Evolutionary conservation across 2,329 filamentous ascomycete genomes (phyloP).

Genomic region (Penicillium concentricum): DNA sequence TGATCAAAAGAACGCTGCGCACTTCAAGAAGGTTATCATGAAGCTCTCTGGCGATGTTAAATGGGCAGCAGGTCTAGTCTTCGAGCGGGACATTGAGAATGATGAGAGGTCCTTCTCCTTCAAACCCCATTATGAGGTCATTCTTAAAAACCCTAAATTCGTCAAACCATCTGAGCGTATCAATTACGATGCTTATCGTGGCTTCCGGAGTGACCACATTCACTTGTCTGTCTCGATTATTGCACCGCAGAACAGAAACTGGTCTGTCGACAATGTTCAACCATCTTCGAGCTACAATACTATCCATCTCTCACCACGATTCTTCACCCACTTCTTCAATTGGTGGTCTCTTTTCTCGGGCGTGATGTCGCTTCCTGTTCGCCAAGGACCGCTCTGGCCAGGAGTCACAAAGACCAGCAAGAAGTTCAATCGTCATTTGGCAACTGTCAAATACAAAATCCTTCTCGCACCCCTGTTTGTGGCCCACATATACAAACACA

Average conservation of each 20-base stretch:
- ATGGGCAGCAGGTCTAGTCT: constrained; percentile 87
- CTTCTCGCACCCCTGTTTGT: constrained; percentile 89
- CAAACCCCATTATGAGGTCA: constrained; percentile 85
- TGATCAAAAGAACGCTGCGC: constrained; percentile 67
- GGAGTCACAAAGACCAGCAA: constrained; percentile 95
- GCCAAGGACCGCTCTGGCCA: constrained; percentile 88
- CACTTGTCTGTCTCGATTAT: constrained; percentile 90
- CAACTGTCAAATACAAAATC: constrained; percentile 98
- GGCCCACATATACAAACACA: constrained; percentile 98
- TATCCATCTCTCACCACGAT: constrained; percentile 87
- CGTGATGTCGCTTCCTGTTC: constrained; percentile 88
- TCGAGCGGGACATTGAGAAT: constrained; percentile 76
- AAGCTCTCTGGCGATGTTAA: constrained; percentile 95
- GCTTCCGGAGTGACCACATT: constrained; percentile 96
- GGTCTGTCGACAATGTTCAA: constrained; percentile 72
- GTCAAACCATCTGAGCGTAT: constrained; percentile 59
- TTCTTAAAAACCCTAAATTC: constrained; percentile 76
- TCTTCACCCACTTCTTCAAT: constrained; percentile 97
- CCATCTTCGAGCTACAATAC: constrained; percentile 92
- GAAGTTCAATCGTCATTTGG: constrained; percentile 93
- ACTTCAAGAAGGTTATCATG: constrained; percentile 98
- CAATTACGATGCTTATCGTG: constrained; percentile 86
- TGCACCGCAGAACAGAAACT: constrained; percentile 82
- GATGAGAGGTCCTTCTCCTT: constrained; percentile 81
- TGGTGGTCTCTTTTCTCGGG: constrained; percentile 98